phyloP scores from a whole-genome alignment of 495 filamentous ascomycete genomes.

The Durotheca rogersii region DNA sequence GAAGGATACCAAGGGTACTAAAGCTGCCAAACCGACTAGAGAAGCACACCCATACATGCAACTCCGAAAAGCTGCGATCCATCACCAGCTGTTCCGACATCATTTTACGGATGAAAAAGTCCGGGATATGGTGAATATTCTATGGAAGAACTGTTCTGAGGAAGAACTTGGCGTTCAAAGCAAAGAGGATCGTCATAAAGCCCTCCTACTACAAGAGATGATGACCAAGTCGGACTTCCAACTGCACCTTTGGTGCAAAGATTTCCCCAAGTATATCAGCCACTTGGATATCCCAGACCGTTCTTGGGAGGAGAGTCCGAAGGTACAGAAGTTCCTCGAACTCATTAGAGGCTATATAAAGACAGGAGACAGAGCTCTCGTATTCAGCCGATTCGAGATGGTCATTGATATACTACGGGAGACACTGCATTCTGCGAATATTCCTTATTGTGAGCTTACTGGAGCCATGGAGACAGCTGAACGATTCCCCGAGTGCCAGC shows the following conservation, averaged over 20 bases:
- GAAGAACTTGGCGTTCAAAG: constrained; percentile 46
- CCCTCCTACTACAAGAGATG: constrained; percentile 68
- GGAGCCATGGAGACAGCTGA: constrained; percentile 80
- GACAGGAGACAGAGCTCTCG: constrained; percentile 81
- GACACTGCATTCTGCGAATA: constrained; percentile 70
- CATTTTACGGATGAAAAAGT: constrained; percentile 74
- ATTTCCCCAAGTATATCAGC: constrained; percentile 65
- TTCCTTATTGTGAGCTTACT: constrained; percentile 78
- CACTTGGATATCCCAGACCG: constrained; percentile 68
- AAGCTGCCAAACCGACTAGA: constrained; percentile 25
- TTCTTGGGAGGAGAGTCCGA: constrained; percentile 92
- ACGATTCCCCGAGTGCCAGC: constrained; percentile 82
- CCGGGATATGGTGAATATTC: constrained; percentile 72
- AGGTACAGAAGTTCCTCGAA: constrained; percentile 73
- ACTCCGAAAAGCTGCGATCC: constrained; percentile 88
- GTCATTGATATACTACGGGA: constrained; percentile 87
- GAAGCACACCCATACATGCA: constrained; percentile 83
- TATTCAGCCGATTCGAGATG: constrained; percentile 91
- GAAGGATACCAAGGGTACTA: constrained; percentile 35
- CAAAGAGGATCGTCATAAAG: constrained; percentile 64
- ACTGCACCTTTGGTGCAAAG: constrained; percentile 74
- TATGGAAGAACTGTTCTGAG: constrained; percentile 57
- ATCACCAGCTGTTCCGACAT: constrained; percentile 81
- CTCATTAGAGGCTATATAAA: constrained; percentile 70
- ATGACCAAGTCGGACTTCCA: constrained; percentile 67